Evolutionary conservation across 305 asterid species (phyloP).

Genomic region (Andrographis paniculata): DNA sequence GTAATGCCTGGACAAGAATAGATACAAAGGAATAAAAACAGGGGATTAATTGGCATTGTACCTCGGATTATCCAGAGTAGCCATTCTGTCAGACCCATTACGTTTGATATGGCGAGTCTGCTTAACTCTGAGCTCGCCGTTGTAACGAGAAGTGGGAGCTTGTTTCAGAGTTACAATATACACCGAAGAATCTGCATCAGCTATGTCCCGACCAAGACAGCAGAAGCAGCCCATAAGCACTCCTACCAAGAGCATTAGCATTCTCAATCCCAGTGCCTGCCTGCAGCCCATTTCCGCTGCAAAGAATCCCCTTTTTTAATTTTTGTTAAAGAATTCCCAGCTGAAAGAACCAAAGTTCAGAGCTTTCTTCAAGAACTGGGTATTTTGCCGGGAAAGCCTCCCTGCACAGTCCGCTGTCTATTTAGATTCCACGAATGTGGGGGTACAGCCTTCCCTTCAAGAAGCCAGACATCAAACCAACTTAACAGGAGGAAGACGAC

Average conservation of each 20-base stretch:
- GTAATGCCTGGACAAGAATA: neutral
- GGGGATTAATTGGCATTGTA: slow-evolving; percentile 14
- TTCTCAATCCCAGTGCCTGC: slow-evolving; percentile 22
- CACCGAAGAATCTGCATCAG: slow-evolving; percentile 39
- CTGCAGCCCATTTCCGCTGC: slow-evolving; percentile 35
- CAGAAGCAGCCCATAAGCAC: slow-evolving; percentile 27
- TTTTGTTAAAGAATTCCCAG: slow-evolving; percentile 6
- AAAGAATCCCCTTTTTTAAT: neutral
- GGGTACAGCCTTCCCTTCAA: slow-evolving; percentile 12
- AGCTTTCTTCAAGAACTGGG: slow-evolving; percentile 18
- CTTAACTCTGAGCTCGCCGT: slow-evolving; percentile 32
- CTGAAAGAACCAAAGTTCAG: slow-evolving; percentile 14
- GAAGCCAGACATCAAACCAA: slow-evolving; percentile 5
- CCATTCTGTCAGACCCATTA: slow-evolving; percentile 33
- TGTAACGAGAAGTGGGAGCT: slow-evolving; percentile 47
- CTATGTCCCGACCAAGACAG: slow-evolving; percentile 35
- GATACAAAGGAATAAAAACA: neutral
- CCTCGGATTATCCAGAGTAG: slow-evolving; percentile 49
- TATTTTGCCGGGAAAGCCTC: slow-evolving; percentile 19
- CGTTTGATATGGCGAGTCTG: slow-evolving; percentile 25
- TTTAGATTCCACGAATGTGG: slow-evolving; percentile 1
- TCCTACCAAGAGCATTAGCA: slow-evolving; percentile 35
- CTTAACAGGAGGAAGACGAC: neutral
- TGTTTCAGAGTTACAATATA: slow-evolving; percentile 81
- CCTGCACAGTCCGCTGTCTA: slow-evolving; percentile 17